Percentiles rank a stretch among this genome's conserved stretches.
phyloP scores from a whole-genome alignment of 331 rosid species.

The Erythrophleum ivorense region DNA sequence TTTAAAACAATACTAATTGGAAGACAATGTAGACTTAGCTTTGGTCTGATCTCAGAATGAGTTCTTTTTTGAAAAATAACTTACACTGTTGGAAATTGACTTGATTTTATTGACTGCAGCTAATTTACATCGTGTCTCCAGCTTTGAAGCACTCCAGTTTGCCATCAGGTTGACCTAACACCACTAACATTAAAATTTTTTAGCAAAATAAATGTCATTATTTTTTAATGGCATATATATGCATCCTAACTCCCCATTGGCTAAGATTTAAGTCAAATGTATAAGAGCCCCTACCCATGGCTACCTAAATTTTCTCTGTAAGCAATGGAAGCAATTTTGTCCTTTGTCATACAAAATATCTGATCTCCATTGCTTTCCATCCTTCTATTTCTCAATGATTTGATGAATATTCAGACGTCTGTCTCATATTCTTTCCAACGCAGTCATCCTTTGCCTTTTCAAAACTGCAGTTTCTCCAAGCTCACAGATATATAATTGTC shows the following conservation, averaged over 20 bases:
- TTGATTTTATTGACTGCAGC: conserved; percentile 59
- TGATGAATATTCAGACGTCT: conserved; percentile 1
- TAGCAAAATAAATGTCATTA: neutral
- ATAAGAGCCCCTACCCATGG: conserved; percentile 4
- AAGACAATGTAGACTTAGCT: neutral
- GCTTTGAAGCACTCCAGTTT: conserved; percentile 88
- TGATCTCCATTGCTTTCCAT: conserved; percentile 6
- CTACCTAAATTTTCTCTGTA: conserved; percentile 13
- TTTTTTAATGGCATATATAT: neutral
- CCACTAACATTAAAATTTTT: neutral
- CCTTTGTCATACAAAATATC: conserved; percentile 18
- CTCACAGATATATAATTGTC: conserved; percentile 20
- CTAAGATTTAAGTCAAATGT: conserved; percentile 10
- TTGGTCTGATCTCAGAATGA: neutral
- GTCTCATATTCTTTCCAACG: conserved; percentile 6
- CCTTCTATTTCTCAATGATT: neutral
- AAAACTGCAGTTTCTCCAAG: conserved; percentile 30
- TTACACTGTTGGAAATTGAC: conserved; percentile 27
- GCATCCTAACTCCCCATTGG: conserved; percentile 13
- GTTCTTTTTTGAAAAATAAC: neutral
- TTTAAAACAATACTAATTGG: neutral
- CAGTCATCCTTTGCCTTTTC: conserved; percentile 16
- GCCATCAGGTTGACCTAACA: conserved; percentile 65
- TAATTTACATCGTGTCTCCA: conserved; percentile 71
- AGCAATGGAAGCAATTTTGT: neutral